Conservation (phyloP, 2,329 filamentous ascomycete genomes). For the Clonostachys rosea region DNA sequence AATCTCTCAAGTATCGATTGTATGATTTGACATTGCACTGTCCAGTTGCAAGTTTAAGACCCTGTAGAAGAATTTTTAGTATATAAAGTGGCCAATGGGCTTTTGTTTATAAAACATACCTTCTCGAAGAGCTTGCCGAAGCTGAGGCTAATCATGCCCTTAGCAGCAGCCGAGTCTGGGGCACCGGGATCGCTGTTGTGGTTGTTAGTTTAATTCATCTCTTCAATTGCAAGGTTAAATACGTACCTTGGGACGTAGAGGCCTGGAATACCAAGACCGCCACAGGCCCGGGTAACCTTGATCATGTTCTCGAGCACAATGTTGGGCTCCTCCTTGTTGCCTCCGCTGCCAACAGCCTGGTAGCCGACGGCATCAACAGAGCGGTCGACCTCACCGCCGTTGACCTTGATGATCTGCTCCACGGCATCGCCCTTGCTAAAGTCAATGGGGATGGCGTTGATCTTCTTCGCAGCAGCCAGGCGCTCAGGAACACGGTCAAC, state of each 20-base stretch:
- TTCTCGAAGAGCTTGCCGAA: slow-evolving; percentile 69
- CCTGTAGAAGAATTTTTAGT: slow-evolving; percentile 25
- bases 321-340: slow-evolving; percentile 56
- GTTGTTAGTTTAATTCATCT: neutral
- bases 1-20: slow-evolving; percentile 60
- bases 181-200: slow-evolving; percentile 51
- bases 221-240: neutral
- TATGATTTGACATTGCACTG: slow-evolving; percentile 68
- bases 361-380: slow-evolving; percentile 64
- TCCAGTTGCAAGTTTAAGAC: slow-evolving; percentile 54
- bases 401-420: slow-evolving; percentile 53
- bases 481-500: slow-evolving; percentile 60
- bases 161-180: slow-evolving; percentile 53
- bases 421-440: slow-evolving; percentile 56
- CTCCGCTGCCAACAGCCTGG: slow-evolving; percentile 52
- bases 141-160: slow-evolving; percentile 58
- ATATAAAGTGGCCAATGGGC: neutral
- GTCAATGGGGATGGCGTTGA: slow-evolving; percentile 56
- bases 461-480: slow-evolving; percentile 53
- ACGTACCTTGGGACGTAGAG: slow-evolving; percentile 33
- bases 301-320: slow-evolving; percentile 62
- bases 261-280: slow-evolving; percentile 57
- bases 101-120: slow-evolving; percentile 21
- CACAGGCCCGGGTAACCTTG: slow-evolving; percentile 54
- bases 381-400: slow-evolving; percentile 57